Conservation (phyloP, 805 yeast genomes). For the Candida berthetii region DNA sequence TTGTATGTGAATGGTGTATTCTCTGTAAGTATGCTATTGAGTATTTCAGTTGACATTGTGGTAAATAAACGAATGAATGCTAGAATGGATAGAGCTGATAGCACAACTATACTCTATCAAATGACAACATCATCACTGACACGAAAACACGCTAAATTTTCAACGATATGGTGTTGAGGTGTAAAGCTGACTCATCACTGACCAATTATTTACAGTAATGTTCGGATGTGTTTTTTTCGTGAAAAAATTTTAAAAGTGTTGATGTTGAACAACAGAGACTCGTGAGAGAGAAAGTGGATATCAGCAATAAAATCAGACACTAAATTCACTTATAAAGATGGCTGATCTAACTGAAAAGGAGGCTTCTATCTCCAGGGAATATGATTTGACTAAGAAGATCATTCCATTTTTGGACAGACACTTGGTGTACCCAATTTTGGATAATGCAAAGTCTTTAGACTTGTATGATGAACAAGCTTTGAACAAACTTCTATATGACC, state of each 20-base stretch:
- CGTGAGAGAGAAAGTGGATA: not conserved
- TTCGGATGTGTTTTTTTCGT: not conserved
- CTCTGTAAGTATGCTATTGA: not conserved
- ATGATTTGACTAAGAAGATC: conserved; percentile 48
- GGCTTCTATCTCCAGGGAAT: conserved; percentile 36
- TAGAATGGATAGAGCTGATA: too few relatives aligned
- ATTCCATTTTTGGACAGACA: conserved; percentile 59
- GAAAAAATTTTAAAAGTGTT: not conserved
- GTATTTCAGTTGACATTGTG: not conserved
- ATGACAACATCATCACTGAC: too few relatives aligned
- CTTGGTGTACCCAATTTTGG: conserved; percentile 46
- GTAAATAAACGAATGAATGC: not conserved
- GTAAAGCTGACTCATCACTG: not conserved
- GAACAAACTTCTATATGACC: conserved; percentile 41
- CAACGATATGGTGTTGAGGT: not conserved
- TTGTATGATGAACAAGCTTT: conserved; percentile 39
- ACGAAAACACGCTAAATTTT: too few relatives aligned
- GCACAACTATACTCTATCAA: too few relatives aligned
- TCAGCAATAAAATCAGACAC: not conserved
- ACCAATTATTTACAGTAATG: not conserved
- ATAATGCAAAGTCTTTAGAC: conserved; percentile 34
- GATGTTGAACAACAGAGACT: too few relatives aligned
- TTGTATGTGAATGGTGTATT: conserved; percentile 29
- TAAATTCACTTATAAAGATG: conserved; percentile 6
- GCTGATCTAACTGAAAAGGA: conserved; percentile 23